Conservation (phyloP, 1,284 basidiomycete species). For the Sporisorium sorghi region DNA sequence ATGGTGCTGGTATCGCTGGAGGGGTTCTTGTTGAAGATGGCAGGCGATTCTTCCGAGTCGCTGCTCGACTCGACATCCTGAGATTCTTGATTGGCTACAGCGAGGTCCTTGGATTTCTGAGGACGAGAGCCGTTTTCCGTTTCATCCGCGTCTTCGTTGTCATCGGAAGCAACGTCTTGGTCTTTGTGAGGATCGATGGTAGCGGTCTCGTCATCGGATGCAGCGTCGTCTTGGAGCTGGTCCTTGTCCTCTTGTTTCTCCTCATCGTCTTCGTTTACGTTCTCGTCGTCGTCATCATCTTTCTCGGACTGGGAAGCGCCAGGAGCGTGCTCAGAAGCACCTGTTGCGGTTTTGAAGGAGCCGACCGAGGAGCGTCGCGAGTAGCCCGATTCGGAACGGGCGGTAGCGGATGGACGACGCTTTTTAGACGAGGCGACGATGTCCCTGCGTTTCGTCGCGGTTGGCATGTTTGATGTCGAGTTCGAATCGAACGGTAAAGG, state of each 20-base stretch:
- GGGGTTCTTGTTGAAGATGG: slow-evolving; percentile 26
- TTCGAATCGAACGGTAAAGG: neutral
- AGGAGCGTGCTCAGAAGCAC: slow-evolving; percentile 18
- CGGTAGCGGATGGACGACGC: slow-evolving; percentile 29
- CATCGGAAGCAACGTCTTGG: slow-evolving; percentile 10
- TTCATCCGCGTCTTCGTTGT: slow-evolving; percentile 32
- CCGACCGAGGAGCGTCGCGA: slow-evolving; percentile 38
- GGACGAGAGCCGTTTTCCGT: slow-evolving; percentile 23
- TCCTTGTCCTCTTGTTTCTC: slow-evolving; percentile 10
- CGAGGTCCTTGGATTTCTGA: slow-evolving; percentile 1
- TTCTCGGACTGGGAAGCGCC: slow-evolving; percentile 12
- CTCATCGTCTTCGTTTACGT: slow-evolving; percentile 20
- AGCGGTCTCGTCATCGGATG: slow-evolving; percentile 9
- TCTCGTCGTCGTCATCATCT: slow-evolving; percentile 14
- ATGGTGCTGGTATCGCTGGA: slow-evolving; percentile 34
- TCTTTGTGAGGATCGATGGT: slow-evolving; percentile 19
- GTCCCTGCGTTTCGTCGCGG: slow-evolving; percentile 19
- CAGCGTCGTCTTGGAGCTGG: neutral
- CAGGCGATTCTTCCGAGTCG: slow-evolving; percentile 31
- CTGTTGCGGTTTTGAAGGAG: slow-evolving; percentile 44
- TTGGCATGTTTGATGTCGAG: slow-evolving; percentile 18
- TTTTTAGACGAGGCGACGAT: slow-evolving; percentile 10
- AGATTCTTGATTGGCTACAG: slow-evolving; percentile 1
- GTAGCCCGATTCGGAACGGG: slow-evolving; percentile 34
- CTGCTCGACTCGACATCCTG: slow-evolving; percentile 20